phyloP scores from a whole-genome alignment of 2,329 filamentous ascomycete species.

The Arthrobotrys iridis region DNA sequence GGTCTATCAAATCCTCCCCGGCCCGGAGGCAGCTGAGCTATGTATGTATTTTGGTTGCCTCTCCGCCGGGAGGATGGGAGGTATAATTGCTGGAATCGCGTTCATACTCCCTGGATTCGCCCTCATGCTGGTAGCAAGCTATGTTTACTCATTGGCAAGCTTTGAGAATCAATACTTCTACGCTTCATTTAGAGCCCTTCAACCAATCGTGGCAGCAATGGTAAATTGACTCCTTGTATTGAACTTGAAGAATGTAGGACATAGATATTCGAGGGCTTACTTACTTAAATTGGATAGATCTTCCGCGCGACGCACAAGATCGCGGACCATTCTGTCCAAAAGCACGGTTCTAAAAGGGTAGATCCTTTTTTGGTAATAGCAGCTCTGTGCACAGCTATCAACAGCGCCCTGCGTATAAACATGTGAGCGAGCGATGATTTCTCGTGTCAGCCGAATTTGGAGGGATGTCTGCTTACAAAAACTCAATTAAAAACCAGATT shows the following conservation, averaged over 20 bases:
- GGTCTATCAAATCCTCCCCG: slow-evolving; percentile 61
- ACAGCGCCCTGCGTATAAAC: slow-evolving; percentile 57
- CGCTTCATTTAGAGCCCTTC: slow-evolving; percentile 59
- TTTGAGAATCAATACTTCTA: slow-evolving; percentile 60
- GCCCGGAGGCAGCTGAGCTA: slow-evolving; percentile 60
- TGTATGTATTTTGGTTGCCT: slow-evolving; percentile 62
- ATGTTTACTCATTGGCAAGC: slow-evolving; percentile 59
- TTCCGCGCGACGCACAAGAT: slow-evolving; percentile 59
- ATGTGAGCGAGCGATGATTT: slow-evolving; percentile 55
- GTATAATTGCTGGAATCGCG: slow-evolving; percentile 59
- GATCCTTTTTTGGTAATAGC: slow-evolving; percentile 59
- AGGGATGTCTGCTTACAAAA: not conserved
- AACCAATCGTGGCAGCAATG: slow-evolving; percentile 60
- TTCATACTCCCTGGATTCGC: slow-evolving; percentile 60
- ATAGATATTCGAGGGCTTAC: not conserved
- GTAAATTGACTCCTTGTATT: slow-evolving; percentile 51
- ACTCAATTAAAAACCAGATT: slow-evolving; percentile 49
- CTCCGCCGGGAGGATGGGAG: slow-evolving; percentile 60
- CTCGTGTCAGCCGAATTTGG: slow-evolving; percentile 8
- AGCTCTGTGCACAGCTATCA: slow-evolving; percentile 58
- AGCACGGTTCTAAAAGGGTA: slow-evolving; percentile 56
- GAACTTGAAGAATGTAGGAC: not conserved
- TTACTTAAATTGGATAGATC: slow-evolving; percentile 54
- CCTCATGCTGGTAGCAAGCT: slow-evolving; percentile 59
- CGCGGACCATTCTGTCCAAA: slow-evolving; percentile 58